Evolutionary conservation across 495 filamentous ascomycete genomes (phyloP), one percentile per base, ranked within the genome.

Genomic region (Bathelium albidoporum): DNA sequence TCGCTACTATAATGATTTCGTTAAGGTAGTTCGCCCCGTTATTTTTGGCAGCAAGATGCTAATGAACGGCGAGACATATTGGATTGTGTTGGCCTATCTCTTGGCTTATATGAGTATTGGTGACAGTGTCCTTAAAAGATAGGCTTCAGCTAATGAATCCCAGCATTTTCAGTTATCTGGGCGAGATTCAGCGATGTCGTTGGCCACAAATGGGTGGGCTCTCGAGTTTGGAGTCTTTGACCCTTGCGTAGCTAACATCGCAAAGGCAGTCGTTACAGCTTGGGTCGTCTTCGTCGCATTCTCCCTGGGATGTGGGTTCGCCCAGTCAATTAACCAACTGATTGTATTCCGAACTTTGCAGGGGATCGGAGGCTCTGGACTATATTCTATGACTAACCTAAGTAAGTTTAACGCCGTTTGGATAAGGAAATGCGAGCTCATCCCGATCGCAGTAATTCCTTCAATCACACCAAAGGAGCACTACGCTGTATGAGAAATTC

Each of bases 121-220:
- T 45, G 22, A 45, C 36, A 62, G 34, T 18, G n/a, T 10, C 3
- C 16, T 60, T 18, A 3, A 18, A 24, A 29, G 22, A 55, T 3
- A 55, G 10, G 24, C 9, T 16, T 55, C 5, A 26, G 24, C 24
- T 55, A 29, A 55, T 55, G 24, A 14, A 55, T 9, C 32, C 36
- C 49, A 41, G 44, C 62, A 22, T 64, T 64, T 49, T 32, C 28
- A 2, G 43, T 64, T 24, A 43, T 64, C n/a, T 59, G 55, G 20
- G 29, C 62, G 32, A 53, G 62, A 32, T 45, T 64, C n/a, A 64
- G 62, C 53, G 62, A 64, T 39, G 39, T 64, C 53, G 55, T 64
- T 28, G 62, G 62, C 20, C 43, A 41, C 16, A 64, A 64, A 28
- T 55, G 49, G 49, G 49, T 55, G 24, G 29, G 49, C 9, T 55